Evolutionary conservation across 768 basidiomycete genomes (phyloP).

Genomic region (Amanita exitialis): DNA sequence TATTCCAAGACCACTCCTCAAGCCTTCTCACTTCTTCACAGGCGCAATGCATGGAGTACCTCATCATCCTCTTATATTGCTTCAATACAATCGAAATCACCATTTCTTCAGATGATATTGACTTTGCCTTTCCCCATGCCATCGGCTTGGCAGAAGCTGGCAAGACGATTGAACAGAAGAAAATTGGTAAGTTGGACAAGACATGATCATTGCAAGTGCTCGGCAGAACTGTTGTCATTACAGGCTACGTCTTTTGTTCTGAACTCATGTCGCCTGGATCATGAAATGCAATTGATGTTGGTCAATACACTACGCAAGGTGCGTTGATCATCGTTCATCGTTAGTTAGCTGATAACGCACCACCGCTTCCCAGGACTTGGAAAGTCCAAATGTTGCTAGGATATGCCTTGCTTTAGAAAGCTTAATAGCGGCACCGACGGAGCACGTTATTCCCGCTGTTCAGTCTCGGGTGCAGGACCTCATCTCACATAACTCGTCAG

Average conservation of each 20-base stretch:
- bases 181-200: conserved; percentile 39
- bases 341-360: background rate
- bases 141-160: conserved; percentile 71
- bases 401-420: conserved; percentile 69
- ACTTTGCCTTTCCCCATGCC: conserved; percentile 67
- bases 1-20: conserved; percentile 4
- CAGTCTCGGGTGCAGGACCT: conserved; percentile 55
- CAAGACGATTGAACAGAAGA: conserved; percentile 46
- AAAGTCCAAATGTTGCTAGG: conserved; percentile 39
- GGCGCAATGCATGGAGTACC: conserved; percentile 55
- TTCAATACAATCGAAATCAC: conserved; percentile 39
- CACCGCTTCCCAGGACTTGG: conserved; percentile 49
- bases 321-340: conserved; percentile 1
- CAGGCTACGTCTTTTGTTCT: conserved; percentile 74
- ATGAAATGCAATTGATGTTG: conserved; percentile 74
- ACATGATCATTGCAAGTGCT: background rate
- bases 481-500: conserved; percentile 70
- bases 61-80: conserved; percentile 68
- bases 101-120: background rate
- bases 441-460: conserved; percentile 69
- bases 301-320: conserved; percentile 84
- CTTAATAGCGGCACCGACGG: conserved; percentile 48
- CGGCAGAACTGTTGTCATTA: background rate
- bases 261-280: conserved; percentile 57
- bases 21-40: conserved; percentile 18